Evolutionary conservation across 345 rosid species (phyloP).

Genomic region (Tarenaya hassleriana): DNA sequence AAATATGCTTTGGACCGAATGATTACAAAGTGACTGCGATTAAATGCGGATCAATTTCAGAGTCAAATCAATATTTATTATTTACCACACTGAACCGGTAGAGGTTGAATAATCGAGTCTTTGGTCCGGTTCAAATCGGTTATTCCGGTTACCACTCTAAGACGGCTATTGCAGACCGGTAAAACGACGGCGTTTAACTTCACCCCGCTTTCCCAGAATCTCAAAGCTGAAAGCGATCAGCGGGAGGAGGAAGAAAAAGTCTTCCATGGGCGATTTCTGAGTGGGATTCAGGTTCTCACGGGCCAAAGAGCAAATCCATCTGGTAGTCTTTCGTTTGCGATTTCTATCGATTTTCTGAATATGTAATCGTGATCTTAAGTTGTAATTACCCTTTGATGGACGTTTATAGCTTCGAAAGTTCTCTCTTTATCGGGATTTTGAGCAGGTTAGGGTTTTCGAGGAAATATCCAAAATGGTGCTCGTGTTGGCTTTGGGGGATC

Average conservation of each 20-base stretch:
- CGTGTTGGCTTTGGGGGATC: slow-evolving; percentile 85
- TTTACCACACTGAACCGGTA: too few relatives aligned
- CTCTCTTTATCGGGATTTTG: slow-evolving; percentile 14
- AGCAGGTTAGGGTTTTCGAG: slow-evolving; percentile 5
- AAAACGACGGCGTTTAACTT: slow-evolving; percentile 3
- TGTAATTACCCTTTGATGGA: neutral
- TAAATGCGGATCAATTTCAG: too few relatives aligned
- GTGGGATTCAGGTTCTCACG: slow-evolving; percentile 17
- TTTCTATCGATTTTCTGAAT: neutral
- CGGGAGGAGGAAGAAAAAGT: neutral
- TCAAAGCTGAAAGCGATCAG: slow-evolving; percentile 20
- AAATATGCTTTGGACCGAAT: too few relatives aligned
- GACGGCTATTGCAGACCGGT: slow-evolving; percentile 11
- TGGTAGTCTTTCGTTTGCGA: slow-evolving; percentile 1
- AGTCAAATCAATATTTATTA: too few relatives aligned
- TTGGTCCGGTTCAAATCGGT: too few relatives aligned
- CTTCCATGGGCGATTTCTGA: slow-evolving; percentile 27
- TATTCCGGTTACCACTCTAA: too few relatives aligned
- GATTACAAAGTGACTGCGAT: too few relatives aligned
- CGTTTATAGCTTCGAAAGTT: neutral
- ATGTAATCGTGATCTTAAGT: slow-evolving; percentile 3
- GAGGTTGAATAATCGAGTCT: too few relatives aligned
- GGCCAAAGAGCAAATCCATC: slow-evolving; percentile 3
- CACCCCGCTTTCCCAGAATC: slow-evolving; percentile 3
- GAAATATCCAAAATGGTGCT: slow-evolving; percentile 53